Percentiles rank a stretch among this genome's conserved stretches.
Conservation (phyloP, 768 basidiomycete species). For the Phaeolepiota aurea region DNA sequence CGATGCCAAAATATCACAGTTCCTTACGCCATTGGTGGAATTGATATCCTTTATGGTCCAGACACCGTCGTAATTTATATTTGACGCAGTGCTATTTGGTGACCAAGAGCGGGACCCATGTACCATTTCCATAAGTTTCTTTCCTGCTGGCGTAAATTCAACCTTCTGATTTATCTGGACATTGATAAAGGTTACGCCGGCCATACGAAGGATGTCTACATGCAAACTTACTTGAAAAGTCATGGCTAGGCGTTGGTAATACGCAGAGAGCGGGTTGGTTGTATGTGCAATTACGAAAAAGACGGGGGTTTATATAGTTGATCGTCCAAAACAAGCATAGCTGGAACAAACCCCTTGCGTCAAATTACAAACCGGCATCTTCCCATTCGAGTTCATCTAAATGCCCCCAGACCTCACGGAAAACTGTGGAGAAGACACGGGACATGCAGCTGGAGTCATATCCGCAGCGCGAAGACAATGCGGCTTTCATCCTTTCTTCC, state of each 20-base stretch:
- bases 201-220: background rate
- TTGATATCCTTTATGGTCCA: background rate
- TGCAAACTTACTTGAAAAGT: background rate
- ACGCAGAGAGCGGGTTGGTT: too few species aligned
- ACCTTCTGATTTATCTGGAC: conserved; percentile 1
- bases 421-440: background rate
- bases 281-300: background rate
- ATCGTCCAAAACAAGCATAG: background rate
- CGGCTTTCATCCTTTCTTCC: background rate
- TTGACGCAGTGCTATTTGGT: background rate
- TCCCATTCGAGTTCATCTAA: background rate
- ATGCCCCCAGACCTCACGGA: background rate
- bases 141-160: background rate
- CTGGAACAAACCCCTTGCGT: background rate
- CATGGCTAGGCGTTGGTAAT: background rate
- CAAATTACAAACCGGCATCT: background rate
- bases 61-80: background rate
- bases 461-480: background rate
- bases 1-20: background rate
- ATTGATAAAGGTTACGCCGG: too few species aligned
- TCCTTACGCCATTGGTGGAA: background rate
- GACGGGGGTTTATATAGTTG: background rate
- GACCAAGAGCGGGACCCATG: background rate
- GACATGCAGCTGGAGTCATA: background rate
- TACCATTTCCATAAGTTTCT: background rate